A percentile compares a stretch with the other conserved stretches of the same genome.
phyloP scores from a whole-genome alignment of 192 early-diverging fungal species.

The Backusella luteola region DNA sequence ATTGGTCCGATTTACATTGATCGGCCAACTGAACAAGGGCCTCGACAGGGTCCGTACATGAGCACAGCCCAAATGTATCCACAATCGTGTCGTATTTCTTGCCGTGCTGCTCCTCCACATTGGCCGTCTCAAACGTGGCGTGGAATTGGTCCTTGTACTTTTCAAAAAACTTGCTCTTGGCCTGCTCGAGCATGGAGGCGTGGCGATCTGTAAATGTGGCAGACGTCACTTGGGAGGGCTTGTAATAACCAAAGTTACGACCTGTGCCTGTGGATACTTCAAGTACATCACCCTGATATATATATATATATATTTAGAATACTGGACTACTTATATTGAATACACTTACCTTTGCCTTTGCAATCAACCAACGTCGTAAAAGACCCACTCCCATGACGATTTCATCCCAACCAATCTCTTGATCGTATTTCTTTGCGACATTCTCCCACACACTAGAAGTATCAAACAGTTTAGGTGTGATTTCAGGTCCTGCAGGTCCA shows the following conservation, averaged over 20 bases:
- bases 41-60: conserved; percentile 49
- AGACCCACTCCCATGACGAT: conserved; percentile 56
- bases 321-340: neutral
- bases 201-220: conserved; percentile 55
- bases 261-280: conserved; percentile 67
- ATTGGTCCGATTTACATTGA: conserved; percentile 35
- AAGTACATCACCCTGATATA: conserved; percentile 49
- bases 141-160: conserved; percentile 25
- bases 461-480: conserved; percentile 33
- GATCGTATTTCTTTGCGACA: conserved; percentile 56
- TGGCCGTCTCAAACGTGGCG: conserved; percentile 30
- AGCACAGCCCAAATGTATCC: conserved; percentile 69
- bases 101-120: conserved; percentile 33
- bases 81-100: conserved; percentile 60
- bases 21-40: conserved; percentile 49
- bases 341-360: conserved; percentile 40
- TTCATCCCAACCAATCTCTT: conserved; percentile 59
- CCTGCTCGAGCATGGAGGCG: conserved; percentile 50
- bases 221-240: conserved; percentile 33
- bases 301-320: neutral
- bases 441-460: conserved; percentile 43
- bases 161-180: conserved; percentile 32
- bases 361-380: conserved; percentile 43
- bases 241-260: conserved; percentile 58
- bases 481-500: neutral